Evolutionary conservation across 2,329 filamentous ascomycete genomes (phyloP), one percentile per base, ranked within the genome.

Genomic region (Ophiocordyceps polyrhachis-furcata): DNA sequence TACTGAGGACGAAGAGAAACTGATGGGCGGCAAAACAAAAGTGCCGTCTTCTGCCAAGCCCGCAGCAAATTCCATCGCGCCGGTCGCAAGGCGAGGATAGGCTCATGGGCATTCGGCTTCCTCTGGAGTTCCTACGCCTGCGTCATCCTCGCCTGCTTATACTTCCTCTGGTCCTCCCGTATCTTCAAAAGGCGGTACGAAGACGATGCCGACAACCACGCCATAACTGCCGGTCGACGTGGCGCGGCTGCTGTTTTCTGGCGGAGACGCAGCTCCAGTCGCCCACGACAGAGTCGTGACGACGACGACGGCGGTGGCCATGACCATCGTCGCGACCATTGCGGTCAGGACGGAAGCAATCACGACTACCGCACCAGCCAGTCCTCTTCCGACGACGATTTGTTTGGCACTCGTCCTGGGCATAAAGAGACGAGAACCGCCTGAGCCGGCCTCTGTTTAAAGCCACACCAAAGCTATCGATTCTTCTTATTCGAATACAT

Each of bases 51-150:
- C 52, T 79, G 86, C 54, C 66, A 75, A 54, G 81, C 77, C 46
- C 80, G 82, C 56, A 66, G 85, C 53, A 67, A 64, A 35, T 88
- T 89, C 68, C 62, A 62, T 32, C 55, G 56, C 32, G 69, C 62
- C 45, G 71, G 69, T 48, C 72, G 75, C 45, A 56, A 59, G 17
- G 81, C 84, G 28, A 60, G 58, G 12, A 58, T 91, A 35, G 84
- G 84, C 44, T 56, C 55, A 29, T 83, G 80, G 55, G 80, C 77
- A 19, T 84, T 85, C 55, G 84, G 74, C 41, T 89, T 87, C 64
- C 78, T 76, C 49, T 91, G 84, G 84, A 78, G 71, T 15, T 73
- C 81, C 1, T 76, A 78, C 62, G 74, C 73, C 11, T 71, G 72
- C 45, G 73, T 84, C 53, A 63, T 85, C 51, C 59, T 88, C 50